These are phyloP conservation scores for Spironucleus salmonicida DNA, from an alignment of 208 protist species.

Conservation along the genomic window DNA sequence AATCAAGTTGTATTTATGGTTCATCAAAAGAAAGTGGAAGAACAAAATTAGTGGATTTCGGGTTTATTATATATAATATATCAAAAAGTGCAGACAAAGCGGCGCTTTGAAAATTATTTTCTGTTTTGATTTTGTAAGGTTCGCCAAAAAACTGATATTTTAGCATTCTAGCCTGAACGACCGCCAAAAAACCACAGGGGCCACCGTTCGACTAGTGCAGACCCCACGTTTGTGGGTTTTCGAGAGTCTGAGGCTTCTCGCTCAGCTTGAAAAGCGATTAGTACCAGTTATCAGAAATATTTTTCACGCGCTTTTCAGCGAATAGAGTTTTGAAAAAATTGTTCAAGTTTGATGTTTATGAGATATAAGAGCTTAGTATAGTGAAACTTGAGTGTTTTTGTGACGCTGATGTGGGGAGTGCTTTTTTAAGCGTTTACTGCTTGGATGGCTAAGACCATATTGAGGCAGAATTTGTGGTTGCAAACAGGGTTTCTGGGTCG, in stretches of 20 bases:
- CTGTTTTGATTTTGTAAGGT: neutral
- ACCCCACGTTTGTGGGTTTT: neutral
- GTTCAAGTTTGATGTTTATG: neutral
- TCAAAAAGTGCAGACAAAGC: conserved; percentile 11
- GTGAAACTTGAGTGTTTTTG: neutral
- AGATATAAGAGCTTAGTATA: neutral
- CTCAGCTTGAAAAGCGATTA: conserved; percentile 3
- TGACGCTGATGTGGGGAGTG: neutral
- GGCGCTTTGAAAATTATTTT: neutral
- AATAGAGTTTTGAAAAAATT: neutral
- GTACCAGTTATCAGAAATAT: conserved; percentile 10
- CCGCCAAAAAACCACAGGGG: neutral
- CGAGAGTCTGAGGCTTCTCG: neutral
- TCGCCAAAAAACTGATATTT: neutral
- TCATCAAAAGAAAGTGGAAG: neutral
- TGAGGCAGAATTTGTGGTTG: neutral
- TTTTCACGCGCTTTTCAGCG: neutral
- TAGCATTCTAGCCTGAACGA: neutral
- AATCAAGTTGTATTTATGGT: neutral
- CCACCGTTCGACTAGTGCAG: neutral
- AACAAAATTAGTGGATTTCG: neutral
- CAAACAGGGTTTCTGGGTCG: neutral
- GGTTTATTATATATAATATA: neutral
- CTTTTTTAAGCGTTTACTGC: neutral
- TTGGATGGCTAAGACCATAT: neutral